These are phyloP conservation scores for Dactylella cylindrospora DNA, from an alignment of 2,329 filamentous ascomycete genomes.

Conservation along the genomic window DNA sequence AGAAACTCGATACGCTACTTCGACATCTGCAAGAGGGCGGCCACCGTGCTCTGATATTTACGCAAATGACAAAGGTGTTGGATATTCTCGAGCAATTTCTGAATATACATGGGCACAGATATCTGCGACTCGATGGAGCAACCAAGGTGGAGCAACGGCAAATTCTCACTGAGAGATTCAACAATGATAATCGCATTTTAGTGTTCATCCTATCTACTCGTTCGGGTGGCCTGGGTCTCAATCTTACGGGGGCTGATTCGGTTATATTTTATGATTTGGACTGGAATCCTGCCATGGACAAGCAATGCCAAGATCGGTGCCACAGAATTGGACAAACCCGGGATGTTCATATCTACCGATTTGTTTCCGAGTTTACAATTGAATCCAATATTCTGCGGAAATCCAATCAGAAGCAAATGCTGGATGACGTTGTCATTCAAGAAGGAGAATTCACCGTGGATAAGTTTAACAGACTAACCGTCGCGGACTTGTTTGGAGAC, in stretches of 20 bases:
- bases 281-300: constrained; percentile 99
- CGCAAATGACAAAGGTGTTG: constrained; percentile 98
- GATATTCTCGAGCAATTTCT: constrained; percentile 97
- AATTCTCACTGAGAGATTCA: constrained; percentile 94
- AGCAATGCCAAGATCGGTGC: constrained; percentile 95
- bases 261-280: constrained; percentile 99
- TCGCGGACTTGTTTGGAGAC: constrained; percentile 67
- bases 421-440: constrained; percentile 97
- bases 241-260: constrained; percentile 91
- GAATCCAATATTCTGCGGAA: constrained; percentile 97
- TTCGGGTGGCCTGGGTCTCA: constrained; percentile 92
- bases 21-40: constrained; percentile 84
- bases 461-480: constrained; percentile 77
- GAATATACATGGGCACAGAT: constrained; percentile 96
- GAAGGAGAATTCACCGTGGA: constrained; percentile 98
- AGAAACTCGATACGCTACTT: constrained; percentile 81
- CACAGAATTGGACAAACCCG: constrained; percentile 97
- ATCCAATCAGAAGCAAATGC: constrained; percentile 93
- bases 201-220: constrained; percentile 94
- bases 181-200: constrained; percentile 85
- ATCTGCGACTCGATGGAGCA: constrained; percentile 91
- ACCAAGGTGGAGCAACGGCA: constrained; percentile 96
- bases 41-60: constrained; percentile 95
- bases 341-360: constrained; percentile 95
- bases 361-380: constrained; percentile 90